Conservation (phyloP, 805 yeast genomes). For the Spathaspora hagerdaliae region DNA sequence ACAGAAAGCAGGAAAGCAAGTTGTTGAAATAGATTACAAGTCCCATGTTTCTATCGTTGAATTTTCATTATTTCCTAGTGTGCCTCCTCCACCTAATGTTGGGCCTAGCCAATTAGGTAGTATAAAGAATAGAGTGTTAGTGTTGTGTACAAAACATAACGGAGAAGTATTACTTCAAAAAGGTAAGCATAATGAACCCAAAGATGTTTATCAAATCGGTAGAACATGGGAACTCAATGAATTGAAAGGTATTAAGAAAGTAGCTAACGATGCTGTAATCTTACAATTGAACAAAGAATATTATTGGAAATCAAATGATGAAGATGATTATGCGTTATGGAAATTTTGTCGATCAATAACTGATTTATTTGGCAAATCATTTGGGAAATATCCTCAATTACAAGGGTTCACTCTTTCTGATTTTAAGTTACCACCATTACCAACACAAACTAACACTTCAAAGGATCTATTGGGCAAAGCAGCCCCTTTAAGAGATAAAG, state of each 20-base stretch:
- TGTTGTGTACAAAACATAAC: conserved; percentile 56
- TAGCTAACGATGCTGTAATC: conserved; percentile 52
- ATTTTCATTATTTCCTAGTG: conserved; percentile 64
- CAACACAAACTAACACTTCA: conserved; percentile 4
- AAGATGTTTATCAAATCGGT: conserved; percentile 81
- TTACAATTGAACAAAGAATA: conserved; percentile 70
- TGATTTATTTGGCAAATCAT: conserved; percentile 27
- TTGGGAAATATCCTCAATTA: conserved; percentile 35
- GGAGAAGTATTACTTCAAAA: conserved; percentile 77
- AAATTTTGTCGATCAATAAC: conserved; percentile 32
- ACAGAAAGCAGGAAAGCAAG: conserved; percentile 18
- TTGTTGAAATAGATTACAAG: conserved; percentile 47
- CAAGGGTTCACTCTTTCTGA: conserved; percentile 30
- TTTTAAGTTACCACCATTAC: conserved; percentile 28
- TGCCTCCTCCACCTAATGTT: conserved; percentile 60
- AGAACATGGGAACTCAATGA: conserved; percentile 87
- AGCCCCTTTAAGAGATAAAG: not conserved
- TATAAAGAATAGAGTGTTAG: conserved; percentile 57
- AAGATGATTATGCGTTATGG: conserved; percentile 33
- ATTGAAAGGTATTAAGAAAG: conserved; percentile 50
- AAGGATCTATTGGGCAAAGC: not conserved
- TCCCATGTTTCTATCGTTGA: conserved; percentile 77
- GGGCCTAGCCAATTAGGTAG: conserved; percentile 35
- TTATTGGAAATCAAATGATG: conserved; percentile 57
- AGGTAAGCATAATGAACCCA: conserved; percentile 69